These are phyloP conservation scores for Schizophyllum commune DNA, from an alignment of 1,284 basidiomycete genomes.

Conservation along the genomic window DNA sequence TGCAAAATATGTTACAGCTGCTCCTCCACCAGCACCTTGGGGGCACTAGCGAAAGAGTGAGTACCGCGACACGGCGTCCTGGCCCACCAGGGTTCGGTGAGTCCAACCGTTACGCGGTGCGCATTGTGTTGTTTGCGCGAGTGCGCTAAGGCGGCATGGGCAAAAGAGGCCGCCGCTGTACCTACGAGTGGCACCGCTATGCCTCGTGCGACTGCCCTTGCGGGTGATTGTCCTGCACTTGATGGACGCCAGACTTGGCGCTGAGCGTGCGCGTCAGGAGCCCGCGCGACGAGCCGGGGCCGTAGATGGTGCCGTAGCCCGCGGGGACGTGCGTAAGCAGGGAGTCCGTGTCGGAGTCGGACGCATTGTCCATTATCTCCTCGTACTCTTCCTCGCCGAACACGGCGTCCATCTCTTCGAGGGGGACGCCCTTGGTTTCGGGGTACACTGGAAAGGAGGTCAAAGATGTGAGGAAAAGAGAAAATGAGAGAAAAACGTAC, in stretches of 20 bases:
- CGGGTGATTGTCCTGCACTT: not conserved
- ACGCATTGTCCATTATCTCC: slow-evolving; percentile 65
- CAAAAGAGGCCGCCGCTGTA: not conserved
- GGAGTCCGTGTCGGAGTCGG: slow-evolving; percentile 53
- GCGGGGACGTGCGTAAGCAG: slow-evolving; percentile 23
- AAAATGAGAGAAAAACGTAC: slow-evolving; percentile 30
- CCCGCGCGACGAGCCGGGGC: not conserved
- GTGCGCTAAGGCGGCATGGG: not conserved
- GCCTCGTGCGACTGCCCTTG: not conserved
- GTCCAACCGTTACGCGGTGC: not conserved
- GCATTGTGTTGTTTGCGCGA: not conserved
- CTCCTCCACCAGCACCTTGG: not conserved
- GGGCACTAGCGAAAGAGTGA: no score
- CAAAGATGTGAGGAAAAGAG: not conserved
- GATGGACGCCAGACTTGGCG: not conserved
- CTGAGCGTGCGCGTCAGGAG: not conserved
- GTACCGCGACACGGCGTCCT: not conserved
- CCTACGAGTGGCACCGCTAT: not conserved
- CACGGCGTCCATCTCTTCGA: slow-evolving; percentile 80
- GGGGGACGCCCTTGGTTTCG: slow-evolving; percentile 71
- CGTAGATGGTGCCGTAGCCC: not conserved
- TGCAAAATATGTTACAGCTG: not conserved
- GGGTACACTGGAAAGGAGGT: slow-evolving; percentile 57
- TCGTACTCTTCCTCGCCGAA: slow-evolving; percentile 69
- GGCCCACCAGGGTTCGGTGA: not conserved